phyloP scores from a whole-genome alignment of 75 land plant species.

The Isoetes taiwanensis region DNA sequence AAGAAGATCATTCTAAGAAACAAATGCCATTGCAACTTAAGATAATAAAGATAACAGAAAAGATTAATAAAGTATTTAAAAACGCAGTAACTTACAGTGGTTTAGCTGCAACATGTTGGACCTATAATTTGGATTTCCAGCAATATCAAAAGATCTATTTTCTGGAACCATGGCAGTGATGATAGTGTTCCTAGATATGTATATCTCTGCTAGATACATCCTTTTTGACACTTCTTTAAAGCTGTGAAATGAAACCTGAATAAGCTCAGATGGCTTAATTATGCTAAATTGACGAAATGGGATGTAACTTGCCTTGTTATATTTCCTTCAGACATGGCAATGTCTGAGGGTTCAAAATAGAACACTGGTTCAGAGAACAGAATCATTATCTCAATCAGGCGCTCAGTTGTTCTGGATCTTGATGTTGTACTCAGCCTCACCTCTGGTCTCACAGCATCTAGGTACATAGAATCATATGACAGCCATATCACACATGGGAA shows the following conservation, averaged over 20 bases:
- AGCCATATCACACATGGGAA: too few species aligned
- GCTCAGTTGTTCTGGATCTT: not conserved
- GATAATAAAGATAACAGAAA: too few species aligned
- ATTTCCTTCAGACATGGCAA: not conserved
- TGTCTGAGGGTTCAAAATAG: not conserved
- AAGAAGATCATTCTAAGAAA: not conserved
- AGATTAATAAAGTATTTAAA: not conserved
- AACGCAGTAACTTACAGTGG: not conserved
- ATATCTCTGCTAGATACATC: not conserved
- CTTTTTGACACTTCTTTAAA: constrained; percentile 1
- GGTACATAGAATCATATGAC: not conserved
- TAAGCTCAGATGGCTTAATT: too few species aligned
- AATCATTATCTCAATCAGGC: not conserved
- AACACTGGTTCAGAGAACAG: not conserved
- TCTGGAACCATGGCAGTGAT: not conserved
- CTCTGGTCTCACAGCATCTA: not conserved
- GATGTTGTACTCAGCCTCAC: not conserved
- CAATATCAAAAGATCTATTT: not conserved
- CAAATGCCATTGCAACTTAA: too few species aligned
- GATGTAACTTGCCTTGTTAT: not conserved
- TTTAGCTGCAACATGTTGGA: constrained; percentile 3
- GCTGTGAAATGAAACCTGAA: not conserved
- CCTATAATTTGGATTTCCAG: not conserved
- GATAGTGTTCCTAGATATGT: not conserved
- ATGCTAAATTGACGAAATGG: too few species aligned